Evolutionary conservation across 192 early-diverging fungal species (phyloP).

Genomic region (Gaertneriomyces sp.): DNA sequence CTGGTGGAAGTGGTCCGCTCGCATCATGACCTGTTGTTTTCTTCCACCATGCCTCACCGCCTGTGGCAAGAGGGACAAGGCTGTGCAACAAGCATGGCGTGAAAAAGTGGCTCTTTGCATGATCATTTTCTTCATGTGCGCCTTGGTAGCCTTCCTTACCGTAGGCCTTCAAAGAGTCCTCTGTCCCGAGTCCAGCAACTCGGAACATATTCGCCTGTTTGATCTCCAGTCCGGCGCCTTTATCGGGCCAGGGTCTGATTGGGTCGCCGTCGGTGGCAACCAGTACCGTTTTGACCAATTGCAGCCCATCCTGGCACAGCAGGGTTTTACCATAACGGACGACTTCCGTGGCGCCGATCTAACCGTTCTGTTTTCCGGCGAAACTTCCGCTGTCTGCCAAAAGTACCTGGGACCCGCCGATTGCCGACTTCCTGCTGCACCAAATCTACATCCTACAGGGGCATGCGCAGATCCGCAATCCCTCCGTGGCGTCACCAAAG

Average conservation of each 20-base stretch:
- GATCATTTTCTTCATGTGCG: conserved; percentile 22
- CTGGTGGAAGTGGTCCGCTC: conserved; percentile 30
- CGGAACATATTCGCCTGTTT: background rate
- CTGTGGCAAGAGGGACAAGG: background rate
- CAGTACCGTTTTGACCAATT: conserved; percentile 16
- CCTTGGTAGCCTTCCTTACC: conserved; percentile 15
- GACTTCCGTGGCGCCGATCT: background rate
- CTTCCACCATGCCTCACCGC: conserved; percentile 16
- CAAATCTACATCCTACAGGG: background rate
- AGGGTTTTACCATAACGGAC: background rate
- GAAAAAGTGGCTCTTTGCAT: conserved; percentile 39
- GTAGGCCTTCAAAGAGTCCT: conserved; percentile 13
- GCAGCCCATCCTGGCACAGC: background rate
- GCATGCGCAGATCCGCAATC: background rate
- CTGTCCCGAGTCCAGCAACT: conserved; percentile 21
- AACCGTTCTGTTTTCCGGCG: background rate
- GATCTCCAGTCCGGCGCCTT: no score
- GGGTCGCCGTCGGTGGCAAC: conserved; percentile 17
- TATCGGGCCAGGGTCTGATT: background rate
- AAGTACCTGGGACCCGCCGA: background rate
- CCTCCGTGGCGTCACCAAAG: background rate
- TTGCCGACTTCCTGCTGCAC: background rate
- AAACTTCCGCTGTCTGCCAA: background rate
- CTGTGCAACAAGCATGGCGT: conserved; percentile 5
- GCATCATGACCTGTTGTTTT: conserved; percentile 36